Base-by-base conservation (phyloP, 352 stramenopile species). In the Globisporangium nagaii region DNA sequence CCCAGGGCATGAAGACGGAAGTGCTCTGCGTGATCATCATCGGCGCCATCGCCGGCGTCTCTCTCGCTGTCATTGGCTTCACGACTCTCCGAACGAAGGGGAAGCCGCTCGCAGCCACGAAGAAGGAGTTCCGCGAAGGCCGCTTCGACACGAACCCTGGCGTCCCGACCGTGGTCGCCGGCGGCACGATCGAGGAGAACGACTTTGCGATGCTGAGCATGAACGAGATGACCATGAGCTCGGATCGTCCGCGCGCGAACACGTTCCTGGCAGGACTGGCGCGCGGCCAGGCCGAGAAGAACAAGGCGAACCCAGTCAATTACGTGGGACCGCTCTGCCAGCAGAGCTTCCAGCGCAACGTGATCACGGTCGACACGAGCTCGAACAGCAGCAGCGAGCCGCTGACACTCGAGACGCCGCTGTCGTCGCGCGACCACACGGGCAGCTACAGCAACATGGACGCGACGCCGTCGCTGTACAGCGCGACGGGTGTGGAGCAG, bases 161-260 rank as follows among this genome's bases (percentile, higher is more conserved):
- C 46, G 57, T 62, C 7, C 58, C 39, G 12, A 64, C 55, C 27
- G 63, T 54, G 13, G 49, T 60, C 24, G 63, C 43, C 9, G 70
- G 56, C 19, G 62, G 66, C 41, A 67, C 63, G 17, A 68, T 59
- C 11, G 64, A 83, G 9, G 80, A 82, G 28, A 73, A 91, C 53
- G 73, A 88, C 49, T 91, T 91, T 58, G 80, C 75, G 19, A 91
- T 91, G 80, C 76, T 91, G 22, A 91, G 80, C 45, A 76, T 86
- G 50, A 53, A 86, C 45, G 80, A 91, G 63, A 55, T 60, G 20
- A 73, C 77, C 7, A 86, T 91, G 60, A 70, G 63, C 43, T 75
- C 69, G 53, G 56, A 67, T 37, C 50, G 47, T 11, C 40, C 42
- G 11, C 42, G 64, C 41, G 47, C 56, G 20, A 86, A 73, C 53